Percentiles rank a stretch among this genome's conserved stretches.
Evolutionary conservation across 768 basidiomycete species (phyloP).

Genomic region (Symmetrospora coprosmae): DNA sequence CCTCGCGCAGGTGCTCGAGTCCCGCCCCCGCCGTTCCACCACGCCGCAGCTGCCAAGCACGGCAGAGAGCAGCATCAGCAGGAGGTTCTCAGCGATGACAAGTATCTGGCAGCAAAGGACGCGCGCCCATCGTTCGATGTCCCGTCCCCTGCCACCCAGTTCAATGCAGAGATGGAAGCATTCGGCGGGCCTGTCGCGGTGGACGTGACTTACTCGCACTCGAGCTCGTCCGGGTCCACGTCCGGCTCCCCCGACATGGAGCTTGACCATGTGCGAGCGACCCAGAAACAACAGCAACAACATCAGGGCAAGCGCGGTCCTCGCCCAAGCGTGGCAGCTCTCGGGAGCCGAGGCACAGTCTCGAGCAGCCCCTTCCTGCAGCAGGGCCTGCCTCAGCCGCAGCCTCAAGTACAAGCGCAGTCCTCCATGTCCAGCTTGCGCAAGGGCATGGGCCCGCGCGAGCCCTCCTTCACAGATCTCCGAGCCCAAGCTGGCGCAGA

Average conservation of each 20-base stretch:
- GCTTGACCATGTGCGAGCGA: not conserved
- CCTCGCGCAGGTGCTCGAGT: not conserved
- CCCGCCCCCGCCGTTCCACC: not conserved
- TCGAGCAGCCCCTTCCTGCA: slow-evolving; percentile 20
- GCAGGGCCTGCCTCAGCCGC: not conserved
- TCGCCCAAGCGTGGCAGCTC: slow-evolving; percentile 8
- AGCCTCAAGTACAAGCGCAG: too few species aligned
- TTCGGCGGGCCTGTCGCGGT: not conserved
- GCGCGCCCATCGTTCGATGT: too few species aligned
- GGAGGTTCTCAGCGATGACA: too few species aligned
- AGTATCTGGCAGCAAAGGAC: too few species aligned
- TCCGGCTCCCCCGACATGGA: not conserved
- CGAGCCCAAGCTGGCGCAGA: slow-evolving; percentile 8
- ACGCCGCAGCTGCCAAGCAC: not conserved
- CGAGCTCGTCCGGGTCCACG: not conserved
- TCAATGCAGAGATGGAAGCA: slow-evolving; percentile 18
- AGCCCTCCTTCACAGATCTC: slow-evolving; percentile 12
- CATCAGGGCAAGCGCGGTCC: not conserved
- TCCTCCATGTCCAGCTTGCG: too few species aligned
- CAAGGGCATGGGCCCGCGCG: slow-evolving; percentile 15
- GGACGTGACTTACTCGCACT: slow-evolving; percentile 1
- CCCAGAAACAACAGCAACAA: not conserved
- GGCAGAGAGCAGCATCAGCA: too few species aligned
- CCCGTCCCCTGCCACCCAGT: slow-evolving; percentile 12
- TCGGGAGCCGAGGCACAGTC: slow-evolving; percentile 6